Percentiles rank a stretch among this genome's conserved stretches.
These are phyloP conservation scores for Phoma sp. DNA, from an alignment of 2,329 filamentous ascomycete species.

Conservation along the genomic window DNA sequence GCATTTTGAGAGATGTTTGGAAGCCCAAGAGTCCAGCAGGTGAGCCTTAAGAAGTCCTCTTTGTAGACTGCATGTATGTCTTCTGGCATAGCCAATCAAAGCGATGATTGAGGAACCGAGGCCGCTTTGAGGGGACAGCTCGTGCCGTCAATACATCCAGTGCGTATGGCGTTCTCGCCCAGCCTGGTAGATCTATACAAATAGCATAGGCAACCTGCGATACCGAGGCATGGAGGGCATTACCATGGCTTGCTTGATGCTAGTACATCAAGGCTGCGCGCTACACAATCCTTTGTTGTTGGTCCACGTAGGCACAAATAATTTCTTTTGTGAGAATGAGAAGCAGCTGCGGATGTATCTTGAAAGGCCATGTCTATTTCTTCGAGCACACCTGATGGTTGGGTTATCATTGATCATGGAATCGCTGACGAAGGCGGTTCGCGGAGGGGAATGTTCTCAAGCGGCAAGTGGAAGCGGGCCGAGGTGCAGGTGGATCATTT, in stretches of 20 bases:
- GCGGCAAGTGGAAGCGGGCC: conserved; percentile 4
- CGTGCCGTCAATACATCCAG: conserved; percentile 7
- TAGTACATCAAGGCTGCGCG: not conserved
- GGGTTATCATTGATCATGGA: too few species aligned
- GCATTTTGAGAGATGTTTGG: conserved; percentile 1
- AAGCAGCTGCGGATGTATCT: not conserved
- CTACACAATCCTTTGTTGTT: not conserved
- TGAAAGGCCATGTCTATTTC: not conserved
- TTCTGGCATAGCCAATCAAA: not conserved
- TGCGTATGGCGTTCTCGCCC: conserved; percentile 1
- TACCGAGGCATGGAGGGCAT: conserved; percentile 6
- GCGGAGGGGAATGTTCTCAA: not conserved
- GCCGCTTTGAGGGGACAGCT: not conserved
- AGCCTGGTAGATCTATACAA: not conserved
- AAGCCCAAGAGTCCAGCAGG: not conserved
- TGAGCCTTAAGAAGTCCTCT: not conserved
- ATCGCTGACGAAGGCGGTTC: not conserved
- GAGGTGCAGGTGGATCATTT: conserved; percentile 7
- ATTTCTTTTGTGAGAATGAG: not conserved
- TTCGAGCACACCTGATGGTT: not conserved
- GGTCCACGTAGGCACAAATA: too few species aligned
- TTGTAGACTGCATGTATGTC: not conserved
- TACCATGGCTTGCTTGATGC: not conserved
- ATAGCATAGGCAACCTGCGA: not conserved
- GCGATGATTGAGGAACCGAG: not conserved